Base-by-base conservation (phyloP, 1,284 basidiomycete species). In the Trametes versicolor region DNA sequence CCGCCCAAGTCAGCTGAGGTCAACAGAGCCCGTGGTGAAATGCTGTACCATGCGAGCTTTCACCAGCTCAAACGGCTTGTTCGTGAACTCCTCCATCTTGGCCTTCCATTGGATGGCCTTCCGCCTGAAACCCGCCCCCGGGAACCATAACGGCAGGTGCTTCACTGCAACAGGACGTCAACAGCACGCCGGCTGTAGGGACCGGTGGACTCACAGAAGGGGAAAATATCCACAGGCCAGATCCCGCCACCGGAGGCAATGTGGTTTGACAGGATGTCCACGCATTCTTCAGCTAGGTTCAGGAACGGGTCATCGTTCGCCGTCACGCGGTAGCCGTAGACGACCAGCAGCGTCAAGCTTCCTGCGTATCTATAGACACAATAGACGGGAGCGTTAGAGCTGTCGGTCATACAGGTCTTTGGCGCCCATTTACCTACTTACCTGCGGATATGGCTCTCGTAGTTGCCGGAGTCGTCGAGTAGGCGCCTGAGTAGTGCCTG, bases 161-260 rank as follows among this genome's bases (percentile, higher is more conserved):
- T 72, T 72, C 63, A 79, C 56, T 56, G 64, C 74, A 43, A 19
- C 23, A 19, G 8, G 12, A 17, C 37, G 34, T 50, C 47, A 43
- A 27, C 27, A 6, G 2, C 17, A 13, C 29, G 12, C 8, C 34
- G 15, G 13, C 37, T 29, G 19, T 27, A 27, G 8, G 32, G 4
- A 1, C 29, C 23, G n/a, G 8, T 37, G 10, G 19, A 63, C 71
- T 29, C 34, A 71, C 71, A 34, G 51, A 66, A 60, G 10, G 87
- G 88, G 69, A 90, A 77, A 41, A 89, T 71, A 71, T 90, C 89
- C 51, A 92, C 90, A 0, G 85, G 83, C 89, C 89, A 92, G 58
- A 91, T 82, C 6, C 87, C 86, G 34, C 87, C 86, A 2, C 86
- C 86, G 2, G 85, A 83, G 0, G 88, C 85, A 65, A 92, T 89